These are phyloP conservation scores for Davidsoniella virescens DNA, from an alignment of 2,329 filamentous ascomycete species.

Conservation along the genomic window DNA sequence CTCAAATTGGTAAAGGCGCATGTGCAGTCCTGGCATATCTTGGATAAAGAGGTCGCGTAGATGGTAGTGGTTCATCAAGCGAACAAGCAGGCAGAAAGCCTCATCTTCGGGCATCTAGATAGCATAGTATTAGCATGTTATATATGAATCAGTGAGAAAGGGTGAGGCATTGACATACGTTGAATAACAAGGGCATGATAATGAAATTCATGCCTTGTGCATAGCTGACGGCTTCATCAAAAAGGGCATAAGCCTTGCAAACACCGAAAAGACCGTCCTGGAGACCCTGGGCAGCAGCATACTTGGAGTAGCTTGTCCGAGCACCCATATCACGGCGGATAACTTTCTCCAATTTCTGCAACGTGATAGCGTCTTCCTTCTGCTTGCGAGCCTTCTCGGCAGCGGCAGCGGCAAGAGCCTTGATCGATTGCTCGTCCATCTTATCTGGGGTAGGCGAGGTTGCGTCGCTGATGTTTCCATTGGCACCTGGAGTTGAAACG, in stretches of 20 bases:
- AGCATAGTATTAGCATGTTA: conserved; percentile 7
- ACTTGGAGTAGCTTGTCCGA: conserved; percentile 91
- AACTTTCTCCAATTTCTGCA: conserved; percentile 75
- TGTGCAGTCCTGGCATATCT: conserved; percentile 91
- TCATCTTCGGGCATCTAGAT: conserved; percentile 84
- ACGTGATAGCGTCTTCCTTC: conserved; percentile 56
- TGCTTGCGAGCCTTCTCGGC: conserved; percentile 61
- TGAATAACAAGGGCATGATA: conserved; percentile 90
- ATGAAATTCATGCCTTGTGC: conserved; percentile 99
- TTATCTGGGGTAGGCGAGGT: conserved; percentile 32
- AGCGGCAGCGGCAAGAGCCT: conserved; percentile 45
- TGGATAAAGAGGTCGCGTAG: conserved; percentile 84
- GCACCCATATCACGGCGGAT: conserved; percentile 85
- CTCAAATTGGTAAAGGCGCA: conserved; percentile 89
- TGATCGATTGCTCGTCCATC: conserved; percentile 45
- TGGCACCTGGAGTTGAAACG: conserved; percentile 54
- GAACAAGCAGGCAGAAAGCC: conserved; percentile 82
- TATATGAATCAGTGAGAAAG: background rate
- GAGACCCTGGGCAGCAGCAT: conserved; percentile 74
- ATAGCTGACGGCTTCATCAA: conserved; percentile 87
- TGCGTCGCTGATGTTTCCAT: conserved; percentile 29
- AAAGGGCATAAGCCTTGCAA: conserved; percentile 93
- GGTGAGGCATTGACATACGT: conserved; percentile 36
- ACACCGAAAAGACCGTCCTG: conserved; percentile 90
- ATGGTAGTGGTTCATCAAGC: conserved; percentile 92